phyloP scores from a whole-genome alignment of 306 rosid species.

The Delonix regia region DNA sequence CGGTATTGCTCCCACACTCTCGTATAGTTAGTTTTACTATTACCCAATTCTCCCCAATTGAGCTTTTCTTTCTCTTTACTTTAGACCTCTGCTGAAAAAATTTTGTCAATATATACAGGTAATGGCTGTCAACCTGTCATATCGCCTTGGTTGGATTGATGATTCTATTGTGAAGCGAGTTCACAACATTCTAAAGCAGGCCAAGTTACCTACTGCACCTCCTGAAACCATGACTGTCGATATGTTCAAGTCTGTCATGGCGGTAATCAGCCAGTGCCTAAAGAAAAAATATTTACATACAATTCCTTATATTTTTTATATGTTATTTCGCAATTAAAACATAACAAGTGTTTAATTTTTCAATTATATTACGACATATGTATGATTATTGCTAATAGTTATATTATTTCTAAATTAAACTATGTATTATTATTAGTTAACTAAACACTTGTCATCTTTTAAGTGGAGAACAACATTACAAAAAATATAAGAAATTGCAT shows the following conservation, averaged over 20 bases:
- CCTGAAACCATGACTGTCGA: constrained; percentile 76
- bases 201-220: constrained; percentile 73
- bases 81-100: constrained; percentile 24
- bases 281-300: too few species aligned
- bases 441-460: too few species aligned
- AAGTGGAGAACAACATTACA: too few species aligned
- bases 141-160: constrained; percentile 94
- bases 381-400: too few species aligned
- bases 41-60: neutral
- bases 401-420: too few species aligned
- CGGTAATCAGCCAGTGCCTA: constrained; percentile 53
- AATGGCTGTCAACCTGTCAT: constrained; percentile 94
- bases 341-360: too few species aligned
- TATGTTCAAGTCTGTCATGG: constrained; percentile 89
- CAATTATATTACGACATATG: too few species aligned
- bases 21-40: constrained; percentile 12
- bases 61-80: constrained; percentile 6
- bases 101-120: constrained; percentile 56
- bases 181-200: constrained; percentile 58
- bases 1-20: constrained; percentile 47
- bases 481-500: too few species aligned
- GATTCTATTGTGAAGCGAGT: constrained; percentile 82
- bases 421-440: too few species aligned
- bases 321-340: too few species aligned
- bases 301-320: too few species aligned